Base-by-base conservation (phyloP, 495 filamentous ascomycete species). In the Glutinoglossum americanum region DNA sequence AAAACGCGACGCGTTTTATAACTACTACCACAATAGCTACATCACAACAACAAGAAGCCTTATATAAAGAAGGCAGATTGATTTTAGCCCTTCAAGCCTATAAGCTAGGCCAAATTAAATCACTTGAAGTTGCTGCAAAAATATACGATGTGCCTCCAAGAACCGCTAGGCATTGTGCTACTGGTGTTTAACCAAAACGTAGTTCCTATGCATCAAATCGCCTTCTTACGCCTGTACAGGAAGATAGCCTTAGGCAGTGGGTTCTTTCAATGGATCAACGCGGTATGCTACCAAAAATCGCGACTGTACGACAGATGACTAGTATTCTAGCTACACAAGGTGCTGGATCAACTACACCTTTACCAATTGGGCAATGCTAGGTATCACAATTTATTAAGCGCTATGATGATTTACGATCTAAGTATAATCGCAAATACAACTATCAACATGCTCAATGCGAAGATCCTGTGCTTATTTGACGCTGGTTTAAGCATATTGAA, bases 401-500 rank as follows among this genome's bases (percentile, higher is more conserved):
- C 27, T 13, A 56, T 25, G 35, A 56, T 59, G 13, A 17, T 27
- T 21, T 60, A 4, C 6, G 51, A 51, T 27, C 49, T 4, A 59
- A 53, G 21, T 60, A 60, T 39, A 49, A 27, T 32, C 35, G 44
- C 11, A 59, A 51, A 41, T 60, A 60, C 39, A 54, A 51, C 33
- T 60, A 59, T 54, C n/a, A 59, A 33, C 28, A 41, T 6, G 58
- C 58, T 45, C 7, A 56, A 56, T 56, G 27, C 19, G 33, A 56
- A 49, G 57, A 59, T 59, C 44, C 39, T 30, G 19, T 33, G 5
- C 26, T 59, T 25, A 60, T 60, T 48, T 27, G 30, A 25, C 23
- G n/a, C 7, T 60, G 57, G 57, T 60, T 60, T 30, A 39, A 27
- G 23, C 33, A 17, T 33, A 21, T 60, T 41, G 3, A 45, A 25